A percentile compares a stretch with the other conserved stretches of the same genome.
phyloP scores from a whole-genome alignment of 495 filamentous ascomycete species.

The Hypomontagnella monticulosa region DNA sequence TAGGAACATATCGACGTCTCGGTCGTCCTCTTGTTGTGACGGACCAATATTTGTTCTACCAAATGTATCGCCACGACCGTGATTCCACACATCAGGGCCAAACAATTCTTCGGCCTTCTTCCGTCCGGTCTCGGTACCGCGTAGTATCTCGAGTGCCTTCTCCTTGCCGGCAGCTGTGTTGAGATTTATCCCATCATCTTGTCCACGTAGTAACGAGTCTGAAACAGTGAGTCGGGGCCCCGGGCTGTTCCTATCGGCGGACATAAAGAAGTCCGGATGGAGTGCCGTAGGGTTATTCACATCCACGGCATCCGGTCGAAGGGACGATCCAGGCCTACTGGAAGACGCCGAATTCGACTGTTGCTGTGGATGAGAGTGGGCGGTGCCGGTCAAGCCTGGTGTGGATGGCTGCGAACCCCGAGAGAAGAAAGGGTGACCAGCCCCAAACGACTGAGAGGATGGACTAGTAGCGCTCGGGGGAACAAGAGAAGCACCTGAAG shows the following conservation, averaged over 20 bases:
- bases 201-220: slow-evolving; percentile 49
- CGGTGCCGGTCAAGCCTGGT: slow-evolving; percentile 47
- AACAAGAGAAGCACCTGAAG: slow-evolving; percentile 30
- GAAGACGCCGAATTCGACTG: slow-evolving; percentile 46
- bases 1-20: slow-evolving; percentile 61
- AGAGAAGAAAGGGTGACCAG: slow-evolving; percentile 49
- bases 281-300: slow-evolving; percentile 39
- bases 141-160: slow-evolving; percentile 52
- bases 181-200: slow-evolving; percentile 48
- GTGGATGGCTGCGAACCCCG: slow-evolving; percentile 53
- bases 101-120: slow-evolving; percentile 53
- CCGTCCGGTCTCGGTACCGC: slow-evolving; percentile 51
- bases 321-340: slow-evolving; percentile 46
- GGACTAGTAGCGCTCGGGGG: slow-evolving; percentile 50
- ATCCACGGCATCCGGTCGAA: slow-evolving; percentile 48
- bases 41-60: slow-evolving; percentile 36
- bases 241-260: slow-evolving; percentile 39
- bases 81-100: slow-evolving; percentile 50
- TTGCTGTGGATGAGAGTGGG: slow-evolving; percentile 48
- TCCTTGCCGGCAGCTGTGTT: slow-evolving; percentile 44
- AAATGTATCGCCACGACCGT: slow-evolving; percentile 39
- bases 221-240: slow-evolving; percentile 48
- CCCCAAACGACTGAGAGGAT: slow-evolving; percentile 46
- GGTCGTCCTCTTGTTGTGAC: slow-evolving; percentile 53
- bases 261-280: slow-evolving; percentile 53